Conservation (phyloP, 1,284 basidiomycete species). For the Puccinia hordei region DNA sequence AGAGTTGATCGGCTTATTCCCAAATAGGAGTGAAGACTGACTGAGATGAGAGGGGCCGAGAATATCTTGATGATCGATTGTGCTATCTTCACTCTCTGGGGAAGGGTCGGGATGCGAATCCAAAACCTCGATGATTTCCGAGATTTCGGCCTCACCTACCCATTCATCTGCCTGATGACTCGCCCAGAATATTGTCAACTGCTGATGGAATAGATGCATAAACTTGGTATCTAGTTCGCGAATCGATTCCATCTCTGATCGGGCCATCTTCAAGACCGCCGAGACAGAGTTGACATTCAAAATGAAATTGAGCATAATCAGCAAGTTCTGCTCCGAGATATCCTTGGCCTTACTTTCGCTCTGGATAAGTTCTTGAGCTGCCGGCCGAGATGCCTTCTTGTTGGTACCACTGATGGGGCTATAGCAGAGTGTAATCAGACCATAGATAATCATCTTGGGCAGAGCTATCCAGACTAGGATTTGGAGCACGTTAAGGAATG, state of each 20-base stretch:
- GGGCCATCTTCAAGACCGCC: constrained; percentile 26
- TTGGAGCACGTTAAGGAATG: constrained; percentile 32
- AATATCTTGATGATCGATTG: background rate
- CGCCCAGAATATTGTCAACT: constrained; percentile 35
- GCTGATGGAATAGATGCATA: background rate
- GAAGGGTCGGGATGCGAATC: background rate
- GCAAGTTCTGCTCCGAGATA: constrained; percentile 12
- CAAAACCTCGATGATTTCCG: constrained; percentile 19
- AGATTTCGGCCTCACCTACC: constrained; percentile 34
- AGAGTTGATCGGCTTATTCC: background rate
- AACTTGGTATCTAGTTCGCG: constrained; percentile 12
- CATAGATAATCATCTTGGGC: constrained; percentile 11
- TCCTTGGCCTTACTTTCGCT: background rate
- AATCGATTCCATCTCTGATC: constrained; percentile 46
- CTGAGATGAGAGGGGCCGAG: background rate
- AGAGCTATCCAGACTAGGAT: constrained; percentile 1
- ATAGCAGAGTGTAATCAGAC: background rate
- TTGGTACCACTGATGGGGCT: constrained; percentile 9
- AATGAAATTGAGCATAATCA: constrained; percentile 30
- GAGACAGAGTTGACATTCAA: constrained; percentile 33
- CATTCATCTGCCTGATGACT: constrained; percentile 31
- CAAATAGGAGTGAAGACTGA: background rate
- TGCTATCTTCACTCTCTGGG: background rate
- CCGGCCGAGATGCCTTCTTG: background rate
- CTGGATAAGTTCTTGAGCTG: background rate